Evolutionary conservation across 1,284 basidiomycete species (phyloP).

Genomic region (Testicularia cyperi): DNA sequence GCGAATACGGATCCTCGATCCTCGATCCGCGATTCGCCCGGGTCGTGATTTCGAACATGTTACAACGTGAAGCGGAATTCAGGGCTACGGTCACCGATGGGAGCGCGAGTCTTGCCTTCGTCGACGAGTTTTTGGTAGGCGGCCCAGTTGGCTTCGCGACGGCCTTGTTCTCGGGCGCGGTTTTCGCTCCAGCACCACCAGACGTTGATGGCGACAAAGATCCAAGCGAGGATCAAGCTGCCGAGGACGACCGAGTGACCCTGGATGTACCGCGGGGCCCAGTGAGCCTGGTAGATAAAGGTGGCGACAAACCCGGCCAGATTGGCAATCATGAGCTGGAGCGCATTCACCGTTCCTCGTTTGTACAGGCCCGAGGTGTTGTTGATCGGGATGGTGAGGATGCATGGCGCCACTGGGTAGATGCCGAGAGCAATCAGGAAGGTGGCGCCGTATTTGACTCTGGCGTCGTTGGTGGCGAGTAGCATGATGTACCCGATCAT

Average conservation of each 20-base stretch:
- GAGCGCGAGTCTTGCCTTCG: slow-evolving; percentile 37
- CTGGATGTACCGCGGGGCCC: slow-evolving; percentile 47
- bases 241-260: slow-evolving; percentile 58
- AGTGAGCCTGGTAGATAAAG: slow-evolving; percentile 51
- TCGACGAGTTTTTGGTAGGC: slow-evolving; percentile 34
- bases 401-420: slow-evolving; percentile 52
- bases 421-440: slow-evolving; percentile 56
- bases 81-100: slow-evolving; percentile 47
- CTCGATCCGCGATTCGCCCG: no score
- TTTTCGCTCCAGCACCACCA: slow-evolving; percentile 48
- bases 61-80: slow-evolving; percentile 33
- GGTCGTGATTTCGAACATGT: no score
- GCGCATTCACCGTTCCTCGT: slow-evolving; percentile 55
- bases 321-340: slow-evolving; percentile 60
- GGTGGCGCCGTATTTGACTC: slow-evolving; percentile 51
- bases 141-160: slow-evolving; percentile 34
- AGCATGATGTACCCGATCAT: slow-evolving; percentile 58
- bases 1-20: no score
- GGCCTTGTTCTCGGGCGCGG: slow-evolving; percentile 26
- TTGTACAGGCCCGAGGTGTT: slow-evolving; percentile 54
- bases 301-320: slow-evolving; percentile 58
- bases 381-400: slow-evolving; percentile 49
- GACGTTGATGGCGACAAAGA: slow-evolving; percentile 42
- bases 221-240: slow-evolving; percentile 50
- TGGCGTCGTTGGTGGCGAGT: slow-evolving; percentile 27